These are phyloP conservation scores for Astrephomene gubernaculifera DNA, from an alignment of 139 green algal species.

Conservation along the genomic window DNA sequence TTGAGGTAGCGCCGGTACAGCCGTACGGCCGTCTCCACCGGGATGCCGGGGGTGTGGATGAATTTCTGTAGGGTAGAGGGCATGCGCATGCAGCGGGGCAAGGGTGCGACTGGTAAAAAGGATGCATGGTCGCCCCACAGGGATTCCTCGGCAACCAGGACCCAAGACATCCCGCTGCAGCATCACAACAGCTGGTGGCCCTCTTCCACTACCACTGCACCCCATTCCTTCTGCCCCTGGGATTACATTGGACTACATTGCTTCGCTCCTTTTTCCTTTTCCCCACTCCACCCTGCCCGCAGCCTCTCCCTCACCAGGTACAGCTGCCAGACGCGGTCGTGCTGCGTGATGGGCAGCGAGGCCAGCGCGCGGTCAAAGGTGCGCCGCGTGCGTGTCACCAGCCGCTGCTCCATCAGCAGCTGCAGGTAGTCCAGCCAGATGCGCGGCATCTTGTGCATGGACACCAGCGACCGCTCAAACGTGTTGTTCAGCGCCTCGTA, in stretches of 20 bases:
- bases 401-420: slow-evolving; percentile 78
- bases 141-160: no score
- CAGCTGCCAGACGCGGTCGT: slow-evolving; percentile 94
- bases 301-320: slow-evolving; percentile 93
- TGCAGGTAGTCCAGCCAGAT: slow-evolving; percentile 96
- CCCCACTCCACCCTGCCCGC: no score
- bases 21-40: slow-evolving; percentile 91
- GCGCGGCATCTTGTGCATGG: slow-evolving; percentile 96
- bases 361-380: slow-evolving; percentile 93
- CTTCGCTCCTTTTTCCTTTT: no score
- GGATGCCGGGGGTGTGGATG: slow-evolving; percentile 79
- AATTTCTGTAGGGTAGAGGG: slow-evolving; percentile 82
- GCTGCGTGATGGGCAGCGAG: slow-evolving; percentile 97
- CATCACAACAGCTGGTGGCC: no score
- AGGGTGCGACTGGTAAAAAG: no score
- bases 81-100: no score
- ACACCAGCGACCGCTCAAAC: slow-evolving; percentile 95
- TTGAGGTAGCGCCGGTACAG: slow-evolving; percentile 98
- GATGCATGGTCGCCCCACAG: no score
- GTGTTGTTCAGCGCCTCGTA: slow-evolving; percentile 88
- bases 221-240: no score
- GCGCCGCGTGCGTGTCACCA: slow-evolving; percentile 83
- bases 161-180: no score
- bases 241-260: no score
- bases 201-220: no score